Percentiles rank a stretch among this genome's conserved stretches.
phyloP scores from a whole-genome alignment of 129 eudicot genomes.

The Flaveria brownii region DNA sequence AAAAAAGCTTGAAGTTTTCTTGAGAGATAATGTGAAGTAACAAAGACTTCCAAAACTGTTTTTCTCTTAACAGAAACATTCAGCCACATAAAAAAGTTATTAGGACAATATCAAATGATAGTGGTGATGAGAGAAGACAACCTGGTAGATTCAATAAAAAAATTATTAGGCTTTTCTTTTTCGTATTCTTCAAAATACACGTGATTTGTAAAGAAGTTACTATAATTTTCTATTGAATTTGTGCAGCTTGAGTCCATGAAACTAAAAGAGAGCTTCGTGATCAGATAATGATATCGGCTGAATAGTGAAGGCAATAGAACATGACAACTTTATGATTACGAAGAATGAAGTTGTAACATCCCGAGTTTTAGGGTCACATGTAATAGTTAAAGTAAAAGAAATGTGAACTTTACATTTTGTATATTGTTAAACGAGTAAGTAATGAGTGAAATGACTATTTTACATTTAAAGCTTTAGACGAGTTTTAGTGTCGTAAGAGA shows the following conservation, averaged over 20 bases:
- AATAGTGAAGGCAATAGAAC: conserved; percentile 42
- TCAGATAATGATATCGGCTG: conserved; percentile 85
- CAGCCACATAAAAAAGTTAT: conserved; percentile 49
- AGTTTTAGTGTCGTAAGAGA: no score
- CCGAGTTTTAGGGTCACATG: no score
- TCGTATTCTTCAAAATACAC: conserved; percentile 32
- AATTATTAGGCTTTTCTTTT: conserved; percentile 60
- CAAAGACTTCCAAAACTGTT: conserved; percentile 56
- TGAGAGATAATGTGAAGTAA: conserved; percentile 76
- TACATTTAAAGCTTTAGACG: no score
- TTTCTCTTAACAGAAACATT: conserved; percentile 41
- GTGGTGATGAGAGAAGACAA: conserved; percentile 60
- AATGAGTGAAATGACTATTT: no score
- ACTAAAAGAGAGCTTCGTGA: conserved; percentile 91
- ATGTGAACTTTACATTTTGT: no score
- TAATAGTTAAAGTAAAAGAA: no score
- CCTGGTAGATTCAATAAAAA: conserved; percentile 30
- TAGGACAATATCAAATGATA: conserved; percentile 59
- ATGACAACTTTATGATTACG: no score
- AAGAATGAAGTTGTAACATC: no score
- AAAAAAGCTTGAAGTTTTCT: conserved; percentile 63
- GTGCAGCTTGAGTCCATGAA: conserved; percentile 86
- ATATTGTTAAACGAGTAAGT: no score
- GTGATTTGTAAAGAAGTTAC: conserved; percentile 75
- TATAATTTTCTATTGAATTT: neutral